Base-by-base conservation (phyloP, 1,139 yeast genomes). In the Pichia sp. region DNA sequence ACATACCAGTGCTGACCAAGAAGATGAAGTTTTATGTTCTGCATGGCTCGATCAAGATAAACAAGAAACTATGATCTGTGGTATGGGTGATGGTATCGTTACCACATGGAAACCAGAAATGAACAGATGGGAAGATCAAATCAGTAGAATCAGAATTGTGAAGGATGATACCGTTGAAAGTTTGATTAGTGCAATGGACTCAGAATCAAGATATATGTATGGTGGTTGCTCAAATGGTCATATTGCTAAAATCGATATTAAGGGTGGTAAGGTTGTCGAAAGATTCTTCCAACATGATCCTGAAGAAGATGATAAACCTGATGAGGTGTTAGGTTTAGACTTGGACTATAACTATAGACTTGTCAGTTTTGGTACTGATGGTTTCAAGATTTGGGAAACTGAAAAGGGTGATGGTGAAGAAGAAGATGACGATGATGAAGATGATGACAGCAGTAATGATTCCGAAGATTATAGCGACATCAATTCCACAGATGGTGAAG, bases 211-310 rank as follows among this genome's bases (percentile, higher is more conserved):
- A 50, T 76, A 80, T 44, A 81, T 85, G 2, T 86, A 89, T 84
- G 87, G 94, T 53, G 97, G 96, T 6, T 83, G 85, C 42, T 81
- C 93, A 15, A 89, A 88, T 55, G 97, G 97, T n/a, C 69, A 74
- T 28, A 72, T 89, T 30, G 81, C 81, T 58, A 76, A 86, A 54
- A 76, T 89, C 28, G 80, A 90, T 62, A 77, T 79, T 41, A 79
- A 79, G 52, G 67, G 70, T 24, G 90, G 94, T 3, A 79, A 76
- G 56, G 75, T 85, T 8, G 72, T 81, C 15, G 93, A 84, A 56
- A 74, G 79, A 3, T 75, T 93, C 57, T 74, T 75, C 8, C 97
- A 90, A 61, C 76, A 84, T 32, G 67, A 69, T 18, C 61, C 70
- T 2, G 82, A 52, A 33, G 53, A 45, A 7, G 48, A 45, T 15